Evolutionary conservation across 1,139 yeast genomes (phyloP).

Genomic region (Geotrichum fermentans): DNA sequence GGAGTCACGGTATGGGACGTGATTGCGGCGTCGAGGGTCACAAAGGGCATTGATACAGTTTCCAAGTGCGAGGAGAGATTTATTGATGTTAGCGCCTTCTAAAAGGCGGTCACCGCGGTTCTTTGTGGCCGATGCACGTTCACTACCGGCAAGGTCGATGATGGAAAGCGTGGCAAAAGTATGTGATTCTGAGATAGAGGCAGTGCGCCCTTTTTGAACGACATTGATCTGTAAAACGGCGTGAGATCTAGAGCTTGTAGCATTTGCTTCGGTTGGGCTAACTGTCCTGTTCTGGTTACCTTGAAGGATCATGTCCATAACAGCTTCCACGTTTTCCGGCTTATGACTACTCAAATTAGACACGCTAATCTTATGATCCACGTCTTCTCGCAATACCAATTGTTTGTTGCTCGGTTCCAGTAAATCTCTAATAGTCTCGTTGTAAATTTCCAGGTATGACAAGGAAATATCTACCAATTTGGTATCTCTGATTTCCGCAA

Average conservation of each 20-base stretch:
- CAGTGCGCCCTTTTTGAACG: constrained; percentile 55
- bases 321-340: constrained; percentile 63
- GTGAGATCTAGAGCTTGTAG: constrained; percentile 85
- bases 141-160: constrained; percentile 92
- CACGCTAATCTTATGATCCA: constrained; percentile 62
- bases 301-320: constrained; percentile 66
- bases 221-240: constrained; percentile 84
- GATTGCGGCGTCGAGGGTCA: constrained; percentile 61
- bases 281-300: constrained; percentile 78
- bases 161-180: constrained; percentile 76
- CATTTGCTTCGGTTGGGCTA: constrained; percentile 87
- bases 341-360: constrained; percentile 64
- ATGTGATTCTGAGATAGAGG: constrained; percentile 62
- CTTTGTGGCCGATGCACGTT: constrained; percentile 83
- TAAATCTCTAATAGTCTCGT: constrained; percentile 80
- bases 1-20: constrained; percentile 87
- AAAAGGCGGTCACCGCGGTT: constrained; percentile 73
- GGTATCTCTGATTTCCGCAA: constrained; percentile 52
- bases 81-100: constrained; percentile 94
- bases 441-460: constrained; percentile 82
- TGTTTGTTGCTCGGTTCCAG: constrained; percentile 49
- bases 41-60: constrained; percentile 91
- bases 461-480: constrained; percentile 57
- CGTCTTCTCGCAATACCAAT: constrained; percentile 67
- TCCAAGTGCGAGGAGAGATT: constrained; percentile 81